Evolutionary conservation across 1,284 basidiomycete species (phyloP).

Genomic region (Rhodotorula sp.): DNA sequence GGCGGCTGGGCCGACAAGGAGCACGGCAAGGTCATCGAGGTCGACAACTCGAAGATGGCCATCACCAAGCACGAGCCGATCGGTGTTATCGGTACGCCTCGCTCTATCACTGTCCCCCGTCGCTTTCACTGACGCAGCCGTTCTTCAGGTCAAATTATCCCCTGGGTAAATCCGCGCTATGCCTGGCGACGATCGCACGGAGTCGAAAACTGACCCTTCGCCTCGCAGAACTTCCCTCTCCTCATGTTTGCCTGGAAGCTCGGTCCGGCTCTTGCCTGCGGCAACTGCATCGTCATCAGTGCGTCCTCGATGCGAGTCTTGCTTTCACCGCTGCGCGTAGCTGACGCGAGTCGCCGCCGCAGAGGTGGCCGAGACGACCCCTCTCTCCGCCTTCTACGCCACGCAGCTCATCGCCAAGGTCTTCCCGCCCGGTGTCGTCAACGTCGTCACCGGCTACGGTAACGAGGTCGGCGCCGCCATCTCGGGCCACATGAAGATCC

Average conservation of each 20-base stretch:
- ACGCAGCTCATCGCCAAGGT: slow-evolving; percentile 60
- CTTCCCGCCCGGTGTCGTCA: slow-evolving; percentile 89
- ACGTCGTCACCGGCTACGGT: slow-evolving; percentile 65
- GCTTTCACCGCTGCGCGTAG: slow-evolving; percentile 2
- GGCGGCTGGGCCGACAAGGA: slow-evolving; percentile 72
- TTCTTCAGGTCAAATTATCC: slow-evolving; percentile 75
- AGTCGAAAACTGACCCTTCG: slow-evolving; percentile 43
- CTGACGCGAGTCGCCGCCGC: no score
- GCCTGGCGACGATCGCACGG: no score
- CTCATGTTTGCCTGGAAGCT: slow-evolving; percentile 84
- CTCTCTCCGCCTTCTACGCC: slow-evolving; percentile 63
- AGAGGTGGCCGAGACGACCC: slow-evolving; percentile 73
- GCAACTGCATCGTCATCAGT: slow-evolving; percentile 74
- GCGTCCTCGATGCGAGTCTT: not conserved
- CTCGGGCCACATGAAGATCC: slow-evolving; percentile 59
- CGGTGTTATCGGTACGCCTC: slow-evolving; percentile 70
- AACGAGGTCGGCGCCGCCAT: slow-evolving; percentile 77
- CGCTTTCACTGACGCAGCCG: slow-evolving; percentile 45
- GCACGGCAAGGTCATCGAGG: slow-evolving; percentile 75
- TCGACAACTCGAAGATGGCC: slow-evolving; percentile 65
- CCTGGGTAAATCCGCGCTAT: slow-evolving; percentile 56
- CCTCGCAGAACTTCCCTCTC: slow-evolving; percentile 77
- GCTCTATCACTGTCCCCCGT: not conserved
- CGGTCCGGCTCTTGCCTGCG: slow-evolving; percentile 78
- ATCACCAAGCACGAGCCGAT: slow-evolving; percentile 91